Percentiles rank a stretch among this genome's conserved stretches.
These are phyloP conservation scores for Chrysanthemum makinoi DNA, from an alignment of 129 eudicot genomes.

Conservation along the genomic window DNA sequence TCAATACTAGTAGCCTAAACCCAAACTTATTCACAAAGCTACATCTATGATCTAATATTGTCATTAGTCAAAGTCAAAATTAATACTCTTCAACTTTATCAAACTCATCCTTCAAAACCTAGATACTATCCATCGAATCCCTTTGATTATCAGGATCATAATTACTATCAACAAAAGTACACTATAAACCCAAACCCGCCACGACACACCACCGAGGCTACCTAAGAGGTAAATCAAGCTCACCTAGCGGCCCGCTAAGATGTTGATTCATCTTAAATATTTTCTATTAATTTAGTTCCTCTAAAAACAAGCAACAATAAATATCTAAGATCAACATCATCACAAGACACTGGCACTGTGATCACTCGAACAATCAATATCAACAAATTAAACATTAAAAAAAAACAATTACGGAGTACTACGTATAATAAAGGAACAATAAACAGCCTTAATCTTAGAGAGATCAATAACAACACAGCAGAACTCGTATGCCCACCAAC, in stretches of 20 bases:
- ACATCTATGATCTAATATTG: not conserved
- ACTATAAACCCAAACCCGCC: not conserved
- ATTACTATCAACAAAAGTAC: not conserved
- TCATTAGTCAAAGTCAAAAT: conserved; percentile 13
- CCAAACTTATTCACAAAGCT: not conserved
- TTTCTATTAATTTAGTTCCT: no score
- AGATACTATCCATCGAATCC: not conserved
- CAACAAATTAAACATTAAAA: not conserved
- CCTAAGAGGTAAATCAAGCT: not conserved
- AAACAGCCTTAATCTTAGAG: no score
- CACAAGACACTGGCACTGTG: no score
- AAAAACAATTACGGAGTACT: no score
- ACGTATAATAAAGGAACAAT: no score
- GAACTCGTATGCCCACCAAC: no score
- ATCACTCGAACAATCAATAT: not conserved
- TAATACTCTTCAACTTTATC: not conserved
- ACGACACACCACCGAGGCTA: no score
- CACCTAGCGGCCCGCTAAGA: no score
- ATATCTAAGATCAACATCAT: no score
- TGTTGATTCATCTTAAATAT: no score
- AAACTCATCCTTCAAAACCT: not conserved
- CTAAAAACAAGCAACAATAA: no score
- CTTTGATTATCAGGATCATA: not conserved
- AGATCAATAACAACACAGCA: no score
- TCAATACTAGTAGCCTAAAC: not conserved